A percentile compares a stretch with the other conserved stretches of the same genome.
phyloP scores from a whole-genome alignment of 345 rosid species.

The Anastatica hierochuntica region DNA sequence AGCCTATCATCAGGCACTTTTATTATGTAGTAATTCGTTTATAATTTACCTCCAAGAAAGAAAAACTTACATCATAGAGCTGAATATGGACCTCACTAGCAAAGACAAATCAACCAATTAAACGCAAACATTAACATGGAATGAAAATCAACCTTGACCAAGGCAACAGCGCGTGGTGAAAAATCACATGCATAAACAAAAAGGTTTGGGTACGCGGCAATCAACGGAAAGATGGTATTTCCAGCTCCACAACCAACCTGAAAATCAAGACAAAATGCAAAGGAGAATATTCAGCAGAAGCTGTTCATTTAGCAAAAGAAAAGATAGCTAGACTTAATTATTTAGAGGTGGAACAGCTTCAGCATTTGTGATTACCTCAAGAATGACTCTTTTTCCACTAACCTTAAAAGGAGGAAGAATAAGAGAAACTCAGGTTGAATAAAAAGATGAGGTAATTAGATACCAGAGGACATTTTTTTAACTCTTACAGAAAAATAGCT shows the following conservation, averaged over 20 bases:
- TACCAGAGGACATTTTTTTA: background rate
- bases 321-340: background rate
- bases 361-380: constrained; percentile 47
- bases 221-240: constrained; percentile 72
- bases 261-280: constrained; percentile 5
- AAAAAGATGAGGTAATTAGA: background rate
- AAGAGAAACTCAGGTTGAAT: background rate
- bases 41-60: background rate
- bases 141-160: constrained; percentile 67
- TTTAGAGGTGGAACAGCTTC: background rate
- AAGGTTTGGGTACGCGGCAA: constrained; percentile 64
- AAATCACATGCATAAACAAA: constrained; percentile 89
- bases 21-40: background rate
- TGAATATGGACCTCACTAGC: background rate
- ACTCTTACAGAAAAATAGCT: constrained; percentile 60
- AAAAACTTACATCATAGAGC: background rate
- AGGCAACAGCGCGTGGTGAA: constrained; percentile 70
- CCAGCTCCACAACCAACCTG: constrained; percentile 98
- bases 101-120: background rate
- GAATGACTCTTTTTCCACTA: constrained; percentile 36
- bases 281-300: background rate
- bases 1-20: background rate
- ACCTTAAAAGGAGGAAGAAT: constrained; percentile 34
- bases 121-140: background rate
- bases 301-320: background rate